Evolutionary conservation across 169 alveolate species (phyloP).

Genomic region (Babesia ovis): DNA sequence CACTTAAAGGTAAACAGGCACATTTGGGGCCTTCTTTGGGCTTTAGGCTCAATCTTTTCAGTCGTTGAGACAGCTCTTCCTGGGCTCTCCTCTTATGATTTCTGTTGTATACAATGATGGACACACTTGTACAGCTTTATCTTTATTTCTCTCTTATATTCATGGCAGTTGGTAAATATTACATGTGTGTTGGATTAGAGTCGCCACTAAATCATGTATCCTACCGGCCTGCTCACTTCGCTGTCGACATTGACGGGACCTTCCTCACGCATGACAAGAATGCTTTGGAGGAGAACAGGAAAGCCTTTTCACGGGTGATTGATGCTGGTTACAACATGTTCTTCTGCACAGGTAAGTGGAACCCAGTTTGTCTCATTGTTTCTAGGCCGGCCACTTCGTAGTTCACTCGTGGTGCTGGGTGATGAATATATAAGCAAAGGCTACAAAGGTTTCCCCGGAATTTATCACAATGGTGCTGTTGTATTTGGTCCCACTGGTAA

Average conservation of each 20-base stretch:
- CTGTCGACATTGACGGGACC: constrained; percentile 64
- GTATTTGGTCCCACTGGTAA: constrained; percentile 46
- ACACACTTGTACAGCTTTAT: neutral
- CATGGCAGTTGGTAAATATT: neutral
- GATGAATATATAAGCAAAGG: constrained; percentile 47
- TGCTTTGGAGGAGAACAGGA: constrained; percentile 16
- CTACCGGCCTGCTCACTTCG: constrained; percentile 46
- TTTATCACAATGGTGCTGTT: constrained; percentile 61
- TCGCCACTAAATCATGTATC: neutral
- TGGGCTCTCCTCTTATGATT: neutral
- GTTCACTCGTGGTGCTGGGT: constrained; percentile 29
- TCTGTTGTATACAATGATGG: neutral
- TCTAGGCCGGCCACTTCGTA: constrained; percentile 52
- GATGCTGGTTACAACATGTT: constrained; percentile 31
- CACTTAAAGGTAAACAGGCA: too few relatives aligned
- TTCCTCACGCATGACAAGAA: constrained; percentile 22
- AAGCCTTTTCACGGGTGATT: constrained; percentile 32
- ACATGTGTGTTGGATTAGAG: neutral
- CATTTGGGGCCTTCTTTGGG: neutral
- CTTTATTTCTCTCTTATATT: neutral
- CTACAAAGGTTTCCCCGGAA: constrained; percentile 64
- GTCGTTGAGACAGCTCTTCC: neutral
- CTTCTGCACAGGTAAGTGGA: constrained; percentile 69
- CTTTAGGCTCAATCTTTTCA: neutral
- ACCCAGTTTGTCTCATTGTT: too few relatives aligned